These are phyloP conservation scores for Penicillium diatomitis DNA, from an alignment of 495 filamentous ascomycete species.

Conservation along the genomic window DNA sequence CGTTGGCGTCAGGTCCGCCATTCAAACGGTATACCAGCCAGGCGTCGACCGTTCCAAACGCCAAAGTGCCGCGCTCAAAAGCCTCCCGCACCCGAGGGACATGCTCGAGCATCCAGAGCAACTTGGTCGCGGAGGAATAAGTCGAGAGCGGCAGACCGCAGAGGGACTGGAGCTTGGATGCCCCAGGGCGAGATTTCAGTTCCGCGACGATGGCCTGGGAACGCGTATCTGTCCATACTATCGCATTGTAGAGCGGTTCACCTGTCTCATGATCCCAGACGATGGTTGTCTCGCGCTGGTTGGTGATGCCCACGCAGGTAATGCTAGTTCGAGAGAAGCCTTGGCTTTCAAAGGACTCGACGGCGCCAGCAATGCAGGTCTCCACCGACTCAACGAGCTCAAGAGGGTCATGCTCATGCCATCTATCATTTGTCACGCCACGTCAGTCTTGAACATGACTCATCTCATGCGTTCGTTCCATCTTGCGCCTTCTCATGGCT, in stretches of 20 bases:
- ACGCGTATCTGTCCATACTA: slow-evolving; percentile 92
- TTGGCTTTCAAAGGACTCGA: slow-evolving; percentile 53
- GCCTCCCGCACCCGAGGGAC: slow-evolving; percentile 63
- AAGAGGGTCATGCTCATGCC: slow-evolving; percentile 86
- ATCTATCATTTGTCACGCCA: slow-evolving; percentile 39
- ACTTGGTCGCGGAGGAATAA: slow-evolving; percentile 85
- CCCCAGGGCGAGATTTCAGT: slow-evolving; percentile 54
- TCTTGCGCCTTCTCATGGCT: not conserved
- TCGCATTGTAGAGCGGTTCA: slow-evolving; percentile 77
- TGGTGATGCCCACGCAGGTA: slow-evolving; percentile 83
- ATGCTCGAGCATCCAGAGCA: slow-evolving; percentile 76
- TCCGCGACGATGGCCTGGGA: slow-evolving; percentile 69
- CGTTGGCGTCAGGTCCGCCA: slow-evolving; percentile 56
- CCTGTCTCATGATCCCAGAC: slow-evolving; percentile 87
- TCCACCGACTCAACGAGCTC: slow-evolving; percentile 74
- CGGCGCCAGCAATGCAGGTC: slow-evolving; percentile 72
- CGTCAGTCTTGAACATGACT: not conserved
- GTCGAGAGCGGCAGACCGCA: slow-evolving; percentile 90
- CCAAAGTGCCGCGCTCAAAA: slow-evolving; percentile 67
- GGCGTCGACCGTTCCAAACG: slow-evolving; percentile 87
- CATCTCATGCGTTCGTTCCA: not conserved
- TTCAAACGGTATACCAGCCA: slow-evolving; percentile 92
- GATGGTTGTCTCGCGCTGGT: slow-evolving; percentile 90
- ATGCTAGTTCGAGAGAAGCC: slow-evolving; percentile 63
- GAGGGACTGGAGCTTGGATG: slow-evolving; percentile 57